These are phyloP conservation scores for Termitomyces sp. DNA, from an alignment of 768 basidiomycete species.

Conservation along the genomic window DNA sequence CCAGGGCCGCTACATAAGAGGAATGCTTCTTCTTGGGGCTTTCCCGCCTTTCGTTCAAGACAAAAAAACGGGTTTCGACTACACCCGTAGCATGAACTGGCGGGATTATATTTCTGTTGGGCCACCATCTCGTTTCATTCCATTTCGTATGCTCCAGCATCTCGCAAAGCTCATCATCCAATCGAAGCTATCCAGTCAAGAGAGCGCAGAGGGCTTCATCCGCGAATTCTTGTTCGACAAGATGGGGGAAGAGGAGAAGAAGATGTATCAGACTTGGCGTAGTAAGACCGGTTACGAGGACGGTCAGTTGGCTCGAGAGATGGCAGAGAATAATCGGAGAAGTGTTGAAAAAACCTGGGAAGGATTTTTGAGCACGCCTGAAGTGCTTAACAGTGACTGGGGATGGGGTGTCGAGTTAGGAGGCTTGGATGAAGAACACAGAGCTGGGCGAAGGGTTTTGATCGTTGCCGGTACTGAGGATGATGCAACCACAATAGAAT, in stretches of 20 bases:
- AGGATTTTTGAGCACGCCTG: conserved; percentile 30
- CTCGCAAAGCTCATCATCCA: conserved; percentile 22
- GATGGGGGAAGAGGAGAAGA: conserved; percentile 26
- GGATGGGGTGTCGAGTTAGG: conserved; percentile 27
- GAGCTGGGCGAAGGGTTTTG: conserved; percentile 27
- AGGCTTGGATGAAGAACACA: conserved; percentile 37
- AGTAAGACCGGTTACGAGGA: conserved; percentile 27
- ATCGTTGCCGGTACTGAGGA: conserved; percentile 31
- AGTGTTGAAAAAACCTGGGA: conserved; percentile 39
- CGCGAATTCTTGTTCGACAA: conserved; percentile 25
- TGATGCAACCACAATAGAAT: conserved; percentile 22
- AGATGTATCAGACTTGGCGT: conserved; percentile 33
- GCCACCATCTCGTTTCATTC: conserved; percentile 26
- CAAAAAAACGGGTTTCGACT: conserved; percentile 20
- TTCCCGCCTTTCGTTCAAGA: conserved; percentile 34
- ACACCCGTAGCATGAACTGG: conserved; percentile 33
- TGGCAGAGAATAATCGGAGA: conserved; percentile 29
- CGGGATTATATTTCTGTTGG: conserved; percentile 34
- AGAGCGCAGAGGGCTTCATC: conserved; percentile 31
- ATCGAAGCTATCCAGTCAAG: conserved; percentile 26
- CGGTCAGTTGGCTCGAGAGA: conserved; percentile 28
- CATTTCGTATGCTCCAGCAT: conserved; percentile 23
- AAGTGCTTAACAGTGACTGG: conserved; percentile 38
- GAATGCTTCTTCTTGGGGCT: conserved; percentile 33
- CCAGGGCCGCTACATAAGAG: conserved; percentile 34